Evolutionary conservation across 352 stramenopile species (phyloP).

Genomic region (Phytopythium kandeliae): DNA sequence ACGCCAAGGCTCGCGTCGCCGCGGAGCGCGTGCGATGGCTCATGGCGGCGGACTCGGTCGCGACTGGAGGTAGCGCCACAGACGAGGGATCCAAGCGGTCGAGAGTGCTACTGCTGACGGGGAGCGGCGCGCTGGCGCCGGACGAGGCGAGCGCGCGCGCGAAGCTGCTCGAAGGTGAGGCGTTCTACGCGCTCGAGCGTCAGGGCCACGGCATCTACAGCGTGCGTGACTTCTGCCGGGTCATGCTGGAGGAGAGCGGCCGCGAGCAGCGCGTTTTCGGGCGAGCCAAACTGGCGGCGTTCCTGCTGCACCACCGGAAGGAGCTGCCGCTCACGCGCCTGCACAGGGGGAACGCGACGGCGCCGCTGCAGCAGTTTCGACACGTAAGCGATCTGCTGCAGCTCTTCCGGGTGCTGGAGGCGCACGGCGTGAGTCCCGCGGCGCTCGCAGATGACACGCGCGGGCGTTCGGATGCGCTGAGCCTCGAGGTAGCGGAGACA

Average conservation of each 20-base stretch:
- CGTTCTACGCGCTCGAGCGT: constrained; percentile 67
- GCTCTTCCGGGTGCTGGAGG: constrained; percentile 67
- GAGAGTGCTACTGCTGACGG: constrained; percentile 36
- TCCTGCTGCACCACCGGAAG: constrained; percentile 47
- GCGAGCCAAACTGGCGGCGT: constrained; percentile 32
- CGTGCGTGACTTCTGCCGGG: constrained; percentile 56
- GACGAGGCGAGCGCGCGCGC: constrained; percentile 18
- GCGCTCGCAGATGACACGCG: constrained; percentile 24
- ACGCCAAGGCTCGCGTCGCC: constrained; percentile 20
- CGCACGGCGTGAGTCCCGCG: constrained; percentile 36
- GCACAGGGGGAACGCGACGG: constrained; percentile 27
- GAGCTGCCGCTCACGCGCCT: constrained; percentile 32
- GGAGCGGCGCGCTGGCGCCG: constrained; percentile 7
- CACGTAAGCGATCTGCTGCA: constrained; percentile 52
- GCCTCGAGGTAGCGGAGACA: constrained; percentile 33
- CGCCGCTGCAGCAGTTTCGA: constrained; percentile 47
- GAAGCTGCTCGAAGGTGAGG: constrained; percentile 17
- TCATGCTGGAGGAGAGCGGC: constrained; percentile 57
- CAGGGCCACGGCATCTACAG: constrained; percentile 50
- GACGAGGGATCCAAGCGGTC: not conserved
- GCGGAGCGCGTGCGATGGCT: constrained; percentile 29
- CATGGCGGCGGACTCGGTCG: constrained; percentile 4
- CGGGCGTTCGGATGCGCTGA: constrained; percentile 6
- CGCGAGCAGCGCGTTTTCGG: constrained; percentile 49
- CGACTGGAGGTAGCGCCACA: not conserved